phyloP scores from a whole-genome alignment of 352 stramenopile species.

The Phytophthora tentaculata region DNA sequence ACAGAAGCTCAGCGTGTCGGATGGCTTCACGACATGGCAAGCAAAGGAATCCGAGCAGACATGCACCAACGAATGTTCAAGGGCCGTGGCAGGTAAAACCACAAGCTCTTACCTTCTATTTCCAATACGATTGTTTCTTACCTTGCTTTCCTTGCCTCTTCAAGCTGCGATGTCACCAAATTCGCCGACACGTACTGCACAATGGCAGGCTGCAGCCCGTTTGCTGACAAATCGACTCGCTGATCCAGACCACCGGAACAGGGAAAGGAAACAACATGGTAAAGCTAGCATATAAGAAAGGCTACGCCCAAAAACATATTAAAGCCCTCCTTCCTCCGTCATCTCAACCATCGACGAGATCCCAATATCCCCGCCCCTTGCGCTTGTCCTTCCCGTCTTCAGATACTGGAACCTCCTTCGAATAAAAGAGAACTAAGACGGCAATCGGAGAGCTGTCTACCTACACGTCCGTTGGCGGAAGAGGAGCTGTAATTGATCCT shows the following conservation, averaged over 20 bases:
- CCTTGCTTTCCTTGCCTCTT: conserved; percentile 15
- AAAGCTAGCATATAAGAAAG: conserved; percentile 32
- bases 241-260: conserved; percentile 33
- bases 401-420: conserved; percentile 18
- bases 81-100: conserved; percentile 67
- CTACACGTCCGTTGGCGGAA: conserved; percentile 36
- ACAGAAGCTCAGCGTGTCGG: conserved; percentile 81
- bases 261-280: conserved; percentile 6
- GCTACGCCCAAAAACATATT: conserved; percentile 41
- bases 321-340: conserved; percentile 36
- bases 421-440: conserved; percentile 20
- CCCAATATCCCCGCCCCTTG: conserved; percentile 19
- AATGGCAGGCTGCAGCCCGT: conserved; percentile 85
- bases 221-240: conserved; percentile 85
- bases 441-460: conserved; percentile 31
- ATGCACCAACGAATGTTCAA: conserved; percentile 88
- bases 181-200: conserved; percentile 88
- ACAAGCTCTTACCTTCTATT: conserved; percentile 15
- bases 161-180: conserved; percentile 82
- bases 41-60: conserved; percentile 67
- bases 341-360: conserved; percentile 30
- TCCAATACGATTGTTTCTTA: conserved; percentile 12
- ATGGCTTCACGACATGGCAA: conserved; percentile 80
- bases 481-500: conserved; percentile 49
- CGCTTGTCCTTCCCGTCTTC: conserved; percentile 23